phyloP scores from a whole-genome alignment of 176 grass and related monocot genomes.

The Poa pratensis region DNA sequence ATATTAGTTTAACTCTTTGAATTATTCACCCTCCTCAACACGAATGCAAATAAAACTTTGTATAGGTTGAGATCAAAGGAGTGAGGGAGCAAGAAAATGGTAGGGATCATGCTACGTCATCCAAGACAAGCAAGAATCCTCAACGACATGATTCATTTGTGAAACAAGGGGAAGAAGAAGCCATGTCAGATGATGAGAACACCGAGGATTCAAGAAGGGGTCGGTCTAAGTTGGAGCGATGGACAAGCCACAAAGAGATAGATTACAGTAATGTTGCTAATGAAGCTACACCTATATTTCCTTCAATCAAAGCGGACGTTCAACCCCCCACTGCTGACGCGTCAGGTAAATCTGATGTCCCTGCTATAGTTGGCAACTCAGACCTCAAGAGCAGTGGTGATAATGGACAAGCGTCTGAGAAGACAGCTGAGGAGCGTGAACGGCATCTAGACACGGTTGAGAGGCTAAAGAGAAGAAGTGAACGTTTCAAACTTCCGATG shows the following conservation, averaged over 20 bases:
- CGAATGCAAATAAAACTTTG: conserved; percentile 37
- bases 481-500: conserved; percentile 98
- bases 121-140: conserved; percentile 56
- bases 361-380: conserved; percentile 49
- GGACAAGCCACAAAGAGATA: conserved; percentile 94
- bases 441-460: conserved; percentile 93
- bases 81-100: conserved; percentile 60
- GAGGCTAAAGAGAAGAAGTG: conserved; percentile 89
- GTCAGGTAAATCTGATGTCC: conserved; percentile 50
- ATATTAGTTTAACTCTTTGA: conserved; percentile 26
- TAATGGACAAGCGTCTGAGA: conserved; percentile 57
- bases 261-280: conserved; percentile 66
- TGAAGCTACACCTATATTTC: conserved; percentile 40
- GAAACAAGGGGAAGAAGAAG: conserved; percentile 72
- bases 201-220: conserved; percentile 77
- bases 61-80: conserved; percentile 57
- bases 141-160: conserved; percentile 47
- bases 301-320: conserved; percentile 51
- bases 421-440: conserved; percentile 60
- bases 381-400: conserved; percentile 55
- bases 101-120: conserved; percentile 44
- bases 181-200: conserved; percentile 77
- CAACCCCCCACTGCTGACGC: conserved; percentile 46
- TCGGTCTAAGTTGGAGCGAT: conserved; percentile 94
- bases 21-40: conserved; percentile 27